Conservation (phyloP, 768 basidiomycete species). For the Megacollybia marginata region DNA sequence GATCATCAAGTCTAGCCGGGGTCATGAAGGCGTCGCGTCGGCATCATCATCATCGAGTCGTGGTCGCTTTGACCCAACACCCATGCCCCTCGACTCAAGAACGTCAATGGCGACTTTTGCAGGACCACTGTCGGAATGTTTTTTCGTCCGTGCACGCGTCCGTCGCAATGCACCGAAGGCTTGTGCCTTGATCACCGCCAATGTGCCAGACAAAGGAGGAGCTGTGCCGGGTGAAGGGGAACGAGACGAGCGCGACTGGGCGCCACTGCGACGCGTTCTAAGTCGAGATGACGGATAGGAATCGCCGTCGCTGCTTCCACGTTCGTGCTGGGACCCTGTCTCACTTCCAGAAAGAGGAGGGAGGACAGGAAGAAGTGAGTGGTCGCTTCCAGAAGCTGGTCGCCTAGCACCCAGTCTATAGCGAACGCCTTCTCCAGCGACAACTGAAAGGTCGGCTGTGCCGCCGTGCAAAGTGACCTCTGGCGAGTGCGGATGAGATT, state of each 20-base stretch:
- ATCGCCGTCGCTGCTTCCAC: conserved; percentile 52
- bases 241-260: conserved; percentile 39
- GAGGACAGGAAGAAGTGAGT: conserved; percentile 36
- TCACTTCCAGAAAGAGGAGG: conserved; percentile 46
- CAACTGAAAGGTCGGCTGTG: conserved; percentile 61
- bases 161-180: conserved; percentile 81
- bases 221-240: conserved; percentile 37
- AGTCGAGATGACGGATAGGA: conserved; percentile 32
- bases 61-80: conserved; percentile 40
- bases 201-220: conserved; percentile 61
- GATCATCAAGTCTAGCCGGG: background rate
- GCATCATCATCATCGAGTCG: conserved; percentile 35
- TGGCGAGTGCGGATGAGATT: conserved; percentile 41
- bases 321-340: conserved; percentile 42
- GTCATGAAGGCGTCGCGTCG: conserved; percentile 14
- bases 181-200: conserved; percentile 88
- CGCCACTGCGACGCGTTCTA: conserved; percentile 39
- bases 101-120: conserved; percentile 76
- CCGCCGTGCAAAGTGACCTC: conserved; percentile 70
- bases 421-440: conserved; percentile 52
- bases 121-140: conserved; percentile 53
- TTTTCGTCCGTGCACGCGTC: conserved; percentile 69
- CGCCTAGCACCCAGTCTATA: conserved; percentile 49
- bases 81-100: conserved; percentile 73
- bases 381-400: conserved; percentile 41